phyloP scores from a whole-genome alignment of 495 filamentous ascomycete species.

The Hyphodiscus hymeniophilus region DNA sequence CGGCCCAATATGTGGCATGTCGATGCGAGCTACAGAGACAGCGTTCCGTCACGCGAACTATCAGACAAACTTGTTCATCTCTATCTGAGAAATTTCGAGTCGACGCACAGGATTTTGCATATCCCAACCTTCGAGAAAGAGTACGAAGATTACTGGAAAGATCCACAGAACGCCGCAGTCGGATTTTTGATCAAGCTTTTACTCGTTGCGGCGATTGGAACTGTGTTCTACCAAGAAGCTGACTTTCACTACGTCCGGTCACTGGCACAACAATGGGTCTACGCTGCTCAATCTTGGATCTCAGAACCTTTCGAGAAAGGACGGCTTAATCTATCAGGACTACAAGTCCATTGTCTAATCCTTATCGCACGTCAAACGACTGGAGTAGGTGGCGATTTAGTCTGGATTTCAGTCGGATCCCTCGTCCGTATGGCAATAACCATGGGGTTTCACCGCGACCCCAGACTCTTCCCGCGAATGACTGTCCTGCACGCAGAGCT shows the following conservation, averaged over 20 bases:
- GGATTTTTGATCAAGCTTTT: conserved; percentile 52
- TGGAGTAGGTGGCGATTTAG: conserved; percentile 44
- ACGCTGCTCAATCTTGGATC: conserved; percentile 56
- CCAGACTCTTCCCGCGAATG: conserved; percentile 32
- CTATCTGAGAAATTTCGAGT: conserved; percentile 39
- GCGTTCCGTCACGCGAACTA: conserved; percentile 37
- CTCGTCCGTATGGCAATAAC: conserved; percentile 50
- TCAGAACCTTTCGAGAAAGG: conserved; percentile 43
- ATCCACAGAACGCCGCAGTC: conserved; percentile 15
- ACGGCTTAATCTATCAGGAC: conserved; percentile 41
- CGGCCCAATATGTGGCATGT: conserved; percentile 15
- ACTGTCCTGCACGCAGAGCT: conserved; percentile 50
- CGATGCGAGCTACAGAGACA: conserved; percentile 6
- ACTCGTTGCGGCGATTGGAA: conserved; percentile 55
- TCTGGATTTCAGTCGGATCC: conserved; percentile 52
- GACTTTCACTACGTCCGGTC: conserved; percentile 36
- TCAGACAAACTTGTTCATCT: conserved; percentile 37
- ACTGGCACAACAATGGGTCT: conserved; percentile 51
- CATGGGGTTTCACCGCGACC: conserved; percentile 56
- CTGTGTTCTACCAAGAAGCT: conserved; percentile 41
- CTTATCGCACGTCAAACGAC: conserved; percentile 49
- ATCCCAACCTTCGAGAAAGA: conserved; percentile 42
- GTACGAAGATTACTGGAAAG: conserved; percentile 32
- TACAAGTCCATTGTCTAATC: conserved; percentile 53
- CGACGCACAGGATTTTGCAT: conserved; percentile 46